A percentile compares a stretch with the other conserved stretches of the same genome.
phyloP scores from a whole-genome alignment of 2,329 filamentous ascomycete species.

The Fusarium dimerum region DNA sequence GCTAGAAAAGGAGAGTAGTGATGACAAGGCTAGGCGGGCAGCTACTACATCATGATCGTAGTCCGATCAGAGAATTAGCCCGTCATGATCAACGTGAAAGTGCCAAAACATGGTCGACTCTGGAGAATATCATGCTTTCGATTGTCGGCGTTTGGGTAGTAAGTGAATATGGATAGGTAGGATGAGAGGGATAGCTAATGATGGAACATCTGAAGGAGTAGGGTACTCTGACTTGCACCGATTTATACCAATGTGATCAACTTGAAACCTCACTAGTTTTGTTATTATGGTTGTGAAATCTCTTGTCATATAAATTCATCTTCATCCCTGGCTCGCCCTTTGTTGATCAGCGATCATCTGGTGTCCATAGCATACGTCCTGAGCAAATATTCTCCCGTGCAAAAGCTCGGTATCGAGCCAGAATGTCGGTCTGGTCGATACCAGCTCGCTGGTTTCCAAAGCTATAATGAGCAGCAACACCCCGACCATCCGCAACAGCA shows the following conservation, averaged over 20 bases:
- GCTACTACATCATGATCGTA: slow-evolving; percentile 7
- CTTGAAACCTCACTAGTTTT: background rate
- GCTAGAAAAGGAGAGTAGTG: slow-evolving; percentile 50
- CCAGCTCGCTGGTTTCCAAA: slow-evolving; percentile 41
- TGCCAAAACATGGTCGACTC: background rate
- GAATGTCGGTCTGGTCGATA: slow-evolving; percentile 53
- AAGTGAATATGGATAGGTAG: background rate
- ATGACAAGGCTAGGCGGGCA: slow-evolving; percentile 16
- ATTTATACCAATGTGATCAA: background rate
- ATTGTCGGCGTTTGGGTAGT: no score
- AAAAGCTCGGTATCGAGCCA: slow-evolving; percentile 54
- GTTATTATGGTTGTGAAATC: no score
- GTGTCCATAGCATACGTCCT: slow-evolving; percentile 32
- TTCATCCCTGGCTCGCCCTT: background rate
- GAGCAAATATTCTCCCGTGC: slow-evolving; percentile 53
- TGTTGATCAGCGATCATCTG: slow-evolving; percentile 4
- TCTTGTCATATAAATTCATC: background rate
- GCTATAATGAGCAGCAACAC: slow-evolving; percentile 55
- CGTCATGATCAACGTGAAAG: background rate
- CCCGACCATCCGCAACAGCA: slow-evolving; percentile 54
- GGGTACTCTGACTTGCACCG: background rate
- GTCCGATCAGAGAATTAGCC: no score
- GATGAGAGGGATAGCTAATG: background rate
- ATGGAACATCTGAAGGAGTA: background rate
- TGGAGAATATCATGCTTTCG: background rate